Conservation (phyloP, 345 rosid species). For the Salix suchowensis region DNA sequence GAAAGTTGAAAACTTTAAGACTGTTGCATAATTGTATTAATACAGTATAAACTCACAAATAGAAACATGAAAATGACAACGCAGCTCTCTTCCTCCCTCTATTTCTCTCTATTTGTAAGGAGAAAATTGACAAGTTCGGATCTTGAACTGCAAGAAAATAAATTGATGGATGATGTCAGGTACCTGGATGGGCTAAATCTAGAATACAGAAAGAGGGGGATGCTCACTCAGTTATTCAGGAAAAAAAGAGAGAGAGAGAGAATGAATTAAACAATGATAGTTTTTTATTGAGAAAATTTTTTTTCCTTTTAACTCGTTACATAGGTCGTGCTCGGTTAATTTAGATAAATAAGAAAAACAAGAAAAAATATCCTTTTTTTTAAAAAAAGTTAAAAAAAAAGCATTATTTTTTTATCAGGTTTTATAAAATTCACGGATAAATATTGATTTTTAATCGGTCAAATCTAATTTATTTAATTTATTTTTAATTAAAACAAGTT, state of each 20-base stretch:
- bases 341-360: too few species aligned
- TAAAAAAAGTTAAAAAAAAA: too few species aligned
- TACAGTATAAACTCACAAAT: background rate
- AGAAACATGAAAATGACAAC: background rate
- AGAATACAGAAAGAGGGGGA: background rate
- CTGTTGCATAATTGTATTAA: background rate
- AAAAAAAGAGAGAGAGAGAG: background rate
- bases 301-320: too few species aligned
- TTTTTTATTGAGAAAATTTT: too few species aligned
- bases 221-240: background rate
- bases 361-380: too few species aligned
- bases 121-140: background rate
- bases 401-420: too few species aligned
- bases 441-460: too few species aligned
- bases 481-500: too few species aligned
- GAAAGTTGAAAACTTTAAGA: background rate
- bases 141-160: background rate
- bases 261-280: background rate
- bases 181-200: background rate
- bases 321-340: too few species aligned
- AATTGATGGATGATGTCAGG: background rate
- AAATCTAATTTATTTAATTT: too few species aligned
- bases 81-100: background rate
- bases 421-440: too few species aligned
- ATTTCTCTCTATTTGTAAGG: background rate